Base-by-base conservation (phyloP, 768 basidiomycete species). In the Pleurotus tuoliensis region DNA sequence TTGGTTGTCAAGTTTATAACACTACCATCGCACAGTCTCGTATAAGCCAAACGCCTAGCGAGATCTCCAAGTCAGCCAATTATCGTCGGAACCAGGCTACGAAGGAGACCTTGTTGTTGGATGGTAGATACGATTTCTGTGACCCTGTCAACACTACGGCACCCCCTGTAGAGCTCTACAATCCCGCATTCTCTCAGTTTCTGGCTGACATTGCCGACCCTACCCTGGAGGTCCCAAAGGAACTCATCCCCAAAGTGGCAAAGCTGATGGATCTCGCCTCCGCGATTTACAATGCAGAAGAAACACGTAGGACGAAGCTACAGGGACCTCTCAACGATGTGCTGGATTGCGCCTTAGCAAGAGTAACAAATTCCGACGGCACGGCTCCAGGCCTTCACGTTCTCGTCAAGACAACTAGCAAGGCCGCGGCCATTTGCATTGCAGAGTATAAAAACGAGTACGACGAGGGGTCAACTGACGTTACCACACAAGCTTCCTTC, bases 381-480 rank as follows among this genome's bases (percentile, higher is more conserved):
- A 50, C 53, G 41, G 40, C 58, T 56, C 34, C 45, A 1, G 4
- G 13, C 41, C n/a, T 20, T 20, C 12, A 11, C 6, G 59, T 56
- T 13, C 49, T 46, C 37, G 27, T 43, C 57, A 30, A 30, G n/a
- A 44, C 56, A 11, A 18, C 12, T 12, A 16, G 47, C 24, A 39
- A 20, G 20, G 39, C 47, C 45, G 47, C 24, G 5, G 30, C 48
- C 45, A 50, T 53, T 48, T 48, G 67, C 4, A 11, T 74, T 20
- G 18, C 25, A 1, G 63, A 72, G 57, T 20, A 20, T 20, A 20
- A 20, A 20, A 20, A 20, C 20, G 20, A 20, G 20, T 20, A 20
- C 20, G 20, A n/a, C 37, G 64, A 69, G 41, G 68, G 62, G 18
- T 59, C 58, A 12, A 71, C 55, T 16, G 71, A 75, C 56, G 67